Evolutionary conservation across 2,329 filamentous ascomycete genomes (phyloP), one percentile per base, ranked within the genome.

Genomic region (Cryphonectria nitschkei): DNA sequence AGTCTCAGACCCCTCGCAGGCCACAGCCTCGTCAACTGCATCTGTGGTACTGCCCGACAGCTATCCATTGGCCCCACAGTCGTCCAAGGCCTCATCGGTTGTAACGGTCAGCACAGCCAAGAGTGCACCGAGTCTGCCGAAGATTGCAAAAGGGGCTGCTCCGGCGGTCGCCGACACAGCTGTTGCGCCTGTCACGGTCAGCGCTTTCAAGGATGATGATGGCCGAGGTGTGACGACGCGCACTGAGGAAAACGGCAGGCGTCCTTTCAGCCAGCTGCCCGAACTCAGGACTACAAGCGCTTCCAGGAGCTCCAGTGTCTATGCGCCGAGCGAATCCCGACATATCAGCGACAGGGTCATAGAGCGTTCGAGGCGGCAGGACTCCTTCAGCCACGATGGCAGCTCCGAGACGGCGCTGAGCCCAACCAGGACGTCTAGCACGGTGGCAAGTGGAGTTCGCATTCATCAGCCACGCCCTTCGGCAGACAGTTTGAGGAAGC

Each of bases 31-130:
- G 19, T 71, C 66, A 32, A 65, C 64, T 34, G 61, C 50, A 22
- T 66, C 71, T 22, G 26, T 34, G 7, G n/a, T 22, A 1, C 63
- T 62, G 50, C 46, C 69, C 4, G 84, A 88, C 32, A 77, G 78
- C 68, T 81, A 83, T 67, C 79, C 82, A 11, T 82, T 84, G 41
- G 75, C 78, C 32, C 77, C 81, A 14, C 80, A 80, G 65, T 81
- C 83, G 0, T 83, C 85, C n/a, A 87, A 84, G 70, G 77, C 84
- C 7, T 84, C 84, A 13, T 85, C 86, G 13, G 81, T 84, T 60
- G 81, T 83, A n/a, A 82, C 85, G 16, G 80, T 81, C 5, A 88
- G 85, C 73, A 82, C 85, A 1, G 77, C 78, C 16, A 74, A 80
- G 3, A 82, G 77, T 68, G 77, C 79, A 3, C 83, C 83, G 70